Conservation (phyloP, 129 eudicot genomes). For the Daucus carota region DNA sequence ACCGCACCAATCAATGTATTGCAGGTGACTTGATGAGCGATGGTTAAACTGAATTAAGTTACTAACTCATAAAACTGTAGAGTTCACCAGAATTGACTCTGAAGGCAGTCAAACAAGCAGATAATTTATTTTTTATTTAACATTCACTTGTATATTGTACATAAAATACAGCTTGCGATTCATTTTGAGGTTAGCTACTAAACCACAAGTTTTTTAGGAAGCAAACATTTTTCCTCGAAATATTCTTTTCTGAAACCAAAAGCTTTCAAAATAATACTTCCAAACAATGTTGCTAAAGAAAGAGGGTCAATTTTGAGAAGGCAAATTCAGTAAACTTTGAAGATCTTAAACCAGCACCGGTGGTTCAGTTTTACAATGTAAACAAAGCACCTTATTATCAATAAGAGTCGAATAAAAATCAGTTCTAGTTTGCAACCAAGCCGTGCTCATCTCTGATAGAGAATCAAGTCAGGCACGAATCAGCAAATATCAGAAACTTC, state of each 20-base stretch:
- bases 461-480: neutral
- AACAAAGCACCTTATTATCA: neutral
- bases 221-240: neutral
- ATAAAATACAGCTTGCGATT: neutral
- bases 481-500: neutral
- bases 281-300: neutral
- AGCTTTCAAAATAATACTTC: neutral
- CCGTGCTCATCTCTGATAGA: neutral
- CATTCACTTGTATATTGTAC: neutral
- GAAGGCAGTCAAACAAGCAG: neutral
- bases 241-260: neutral
- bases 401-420: neutral
- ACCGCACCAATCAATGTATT: neutral
- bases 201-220: neutral
- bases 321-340: neutral
- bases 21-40: neutral
- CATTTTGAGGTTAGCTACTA: neutral
- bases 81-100: neutral
- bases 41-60: neutral
- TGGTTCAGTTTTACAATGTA: neutral
- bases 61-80: neutral
- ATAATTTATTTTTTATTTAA: neutral
- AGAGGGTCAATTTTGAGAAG: neutral
- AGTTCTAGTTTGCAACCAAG: neutral
- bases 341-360: neutral